Evolutionary conservation across 495 filamentous ascomycete genomes (phyloP).

Genomic region (Penicillium riverlandense): DNA sequence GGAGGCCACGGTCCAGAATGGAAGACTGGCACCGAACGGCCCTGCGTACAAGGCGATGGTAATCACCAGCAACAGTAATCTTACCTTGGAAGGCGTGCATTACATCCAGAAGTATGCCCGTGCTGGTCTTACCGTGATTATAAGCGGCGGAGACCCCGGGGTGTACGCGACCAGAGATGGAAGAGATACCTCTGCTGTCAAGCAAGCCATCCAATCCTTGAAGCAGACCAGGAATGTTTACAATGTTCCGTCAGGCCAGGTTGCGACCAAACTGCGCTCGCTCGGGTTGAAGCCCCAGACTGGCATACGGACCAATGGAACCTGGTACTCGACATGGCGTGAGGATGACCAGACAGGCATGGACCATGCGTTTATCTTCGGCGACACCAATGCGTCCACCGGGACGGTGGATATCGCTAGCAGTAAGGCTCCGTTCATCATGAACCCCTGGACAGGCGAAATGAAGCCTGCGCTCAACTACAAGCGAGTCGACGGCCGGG

Average conservation of each 20-base stretch:
- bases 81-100: constrained; percentile 26
- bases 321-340: constrained; percentile 29
- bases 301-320: constrained; percentile 16
- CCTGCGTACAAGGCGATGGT: constrained; percentile 40
- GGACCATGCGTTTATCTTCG: constrained; percentile 35
- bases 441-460: constrained; percentile 38
- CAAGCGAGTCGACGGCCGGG: constrained; percentile 8
- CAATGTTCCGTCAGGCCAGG: constrained; percentile 1
- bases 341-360: constrained; percentile 8
- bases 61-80: constrained; percentile 26
- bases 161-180: constrained; percentile 11
- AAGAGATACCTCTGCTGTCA: background rate
- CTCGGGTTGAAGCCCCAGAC: constrained; percentile 15
- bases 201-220: constrained; percentile 6
- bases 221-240: constrained; percentile 14
- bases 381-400: constrained; percentile 18
- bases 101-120: constrained; percentile 30
- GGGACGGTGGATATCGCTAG: constrained; percentile 18
- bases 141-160: constrained; percentile 21
- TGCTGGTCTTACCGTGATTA: constrained; percentile 34
- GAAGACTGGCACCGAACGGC: constrained; percentile 28
- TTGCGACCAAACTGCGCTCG: constrained; percentile 15
- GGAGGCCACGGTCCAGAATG: constrained; percentile 23
- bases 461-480: constrained; percentile 24
- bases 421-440: constrained; percentile 23